Percentiles rank a stretch among this genome's conserved stretches.
Evolutionary conservation across 306 rosid genomes (phyloP).

Genomic region (Vachellia pachyceras): DNA sequence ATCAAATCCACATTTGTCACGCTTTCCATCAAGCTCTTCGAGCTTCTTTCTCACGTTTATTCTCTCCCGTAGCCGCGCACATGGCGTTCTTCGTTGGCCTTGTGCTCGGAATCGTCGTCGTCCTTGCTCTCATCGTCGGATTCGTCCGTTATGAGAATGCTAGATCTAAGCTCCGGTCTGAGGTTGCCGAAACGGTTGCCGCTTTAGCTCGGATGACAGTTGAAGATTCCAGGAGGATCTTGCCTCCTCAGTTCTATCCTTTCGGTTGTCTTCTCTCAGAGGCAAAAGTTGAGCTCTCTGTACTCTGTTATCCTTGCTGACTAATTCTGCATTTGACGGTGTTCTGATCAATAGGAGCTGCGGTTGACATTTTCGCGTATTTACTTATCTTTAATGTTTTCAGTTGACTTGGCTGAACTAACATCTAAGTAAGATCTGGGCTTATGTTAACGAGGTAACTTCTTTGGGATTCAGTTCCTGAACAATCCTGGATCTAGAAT

Average conservation of each 20-base stretch:
- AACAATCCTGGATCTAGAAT: background rate
- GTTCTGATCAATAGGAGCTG: background rate
- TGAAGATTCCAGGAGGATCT: slow-evolving; percentile 84
- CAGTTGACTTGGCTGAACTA: slow-evolving; percentile 86
- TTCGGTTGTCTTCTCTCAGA: slow-evolving; percentile 89
- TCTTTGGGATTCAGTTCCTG: slow-evolving; percentile 6
- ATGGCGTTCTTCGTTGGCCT: slow-evolving; percentile 88
- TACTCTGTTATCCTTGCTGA: background rate
- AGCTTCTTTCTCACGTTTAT: background rate
- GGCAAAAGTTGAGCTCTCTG: slow-evolving; percentile 72
- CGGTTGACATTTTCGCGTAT: slow-evolving; percentile 32
- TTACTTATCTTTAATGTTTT: slow-evolving; percentile 7
- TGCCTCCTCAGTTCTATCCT: slow-evolving; percentile 81
- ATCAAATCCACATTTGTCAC: background rate
- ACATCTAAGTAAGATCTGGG: slow-evolving; percentile 93
- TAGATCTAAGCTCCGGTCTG: slow-evolving; percentile 68
- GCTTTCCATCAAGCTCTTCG: background rate
- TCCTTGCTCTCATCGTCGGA: slow-evolving; percentile 60
- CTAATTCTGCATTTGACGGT: background rate
- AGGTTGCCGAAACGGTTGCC: slow-evolving; percentile 76
- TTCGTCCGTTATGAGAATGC: slow-evolving; percentile 74
- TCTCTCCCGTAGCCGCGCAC: background rate
- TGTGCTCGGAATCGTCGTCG: slow-evolving; percentile 66
- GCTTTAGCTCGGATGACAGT: slow-evolving; percentile 86
- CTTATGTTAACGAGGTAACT: slow-evolving; percentile 81